phyloP scores from a whole-genome alignment of 208 protist genomes.

The Acanthamoeba sp. region DNA sequence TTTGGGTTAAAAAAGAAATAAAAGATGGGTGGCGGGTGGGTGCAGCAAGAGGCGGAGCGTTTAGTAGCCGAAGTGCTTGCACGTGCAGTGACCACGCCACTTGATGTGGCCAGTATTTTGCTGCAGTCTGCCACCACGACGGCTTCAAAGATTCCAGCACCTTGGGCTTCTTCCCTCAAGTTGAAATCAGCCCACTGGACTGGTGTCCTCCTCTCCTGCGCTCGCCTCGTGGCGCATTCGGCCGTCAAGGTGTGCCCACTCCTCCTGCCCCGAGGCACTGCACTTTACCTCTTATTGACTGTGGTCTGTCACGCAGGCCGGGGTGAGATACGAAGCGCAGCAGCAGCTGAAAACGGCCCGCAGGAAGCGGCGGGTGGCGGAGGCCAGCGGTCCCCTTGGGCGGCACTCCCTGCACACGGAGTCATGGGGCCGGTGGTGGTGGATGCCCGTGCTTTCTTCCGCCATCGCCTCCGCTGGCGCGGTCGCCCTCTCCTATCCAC shows the following conservation, averaged over 20 bases:
- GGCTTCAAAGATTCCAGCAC: not conserved
- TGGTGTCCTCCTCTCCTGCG: not conserved
- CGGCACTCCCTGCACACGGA: not conserved
- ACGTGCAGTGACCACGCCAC: not conserved
- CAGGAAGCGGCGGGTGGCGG: not conserved
- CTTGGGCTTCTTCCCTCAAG: not conserved
- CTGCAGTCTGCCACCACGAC: not conserved
- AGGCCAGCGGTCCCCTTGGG: not conserved
- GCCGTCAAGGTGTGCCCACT: not conserved
- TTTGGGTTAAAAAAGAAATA: not conserved
- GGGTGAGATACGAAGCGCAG: not conserved
- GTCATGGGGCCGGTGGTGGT: not conserved
- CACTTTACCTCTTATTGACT: not conserved
- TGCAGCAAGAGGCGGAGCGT: not conserved
- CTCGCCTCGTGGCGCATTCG: not conserved
- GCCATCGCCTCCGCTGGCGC: not conserved
- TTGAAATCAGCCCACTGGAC: not conserved
- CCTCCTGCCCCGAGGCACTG: not conserved
- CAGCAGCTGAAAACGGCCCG: not conserved
- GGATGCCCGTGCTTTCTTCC: not conserved
- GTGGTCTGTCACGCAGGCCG: not conserved
- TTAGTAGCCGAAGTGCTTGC: not conserved
- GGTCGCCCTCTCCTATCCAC: not conserved
- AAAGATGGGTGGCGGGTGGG: not conserved
- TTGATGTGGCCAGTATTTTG: not conserved